phyloP scores from a whole-genome alignment of 176 grass and related monocot genomes.

The Chloris gayana region DNA sequence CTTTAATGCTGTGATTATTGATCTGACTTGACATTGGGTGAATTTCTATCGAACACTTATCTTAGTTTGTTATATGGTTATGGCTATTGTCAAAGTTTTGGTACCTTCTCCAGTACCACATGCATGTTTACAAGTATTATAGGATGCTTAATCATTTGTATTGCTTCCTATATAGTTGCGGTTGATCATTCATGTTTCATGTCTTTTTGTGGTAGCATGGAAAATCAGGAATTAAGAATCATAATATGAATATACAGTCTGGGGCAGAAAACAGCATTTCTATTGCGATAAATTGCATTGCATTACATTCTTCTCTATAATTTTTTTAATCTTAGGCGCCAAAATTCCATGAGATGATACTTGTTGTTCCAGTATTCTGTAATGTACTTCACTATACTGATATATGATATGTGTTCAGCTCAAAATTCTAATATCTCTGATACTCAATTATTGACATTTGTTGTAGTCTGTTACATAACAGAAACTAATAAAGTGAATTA shows the following conservation, averaged over 20 bases:
- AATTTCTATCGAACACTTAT: constrained; percentile 6
- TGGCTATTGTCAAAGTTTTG: neutral
- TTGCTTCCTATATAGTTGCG: neutral
- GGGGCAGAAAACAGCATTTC: too few relatives aligned
- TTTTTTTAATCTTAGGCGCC: neutral
- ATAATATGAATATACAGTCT: neutral
- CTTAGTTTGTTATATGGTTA: neutral
- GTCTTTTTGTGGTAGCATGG: neutral
- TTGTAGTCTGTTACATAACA: neutral
- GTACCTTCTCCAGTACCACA: neutral
- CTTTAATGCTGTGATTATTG: neutral
- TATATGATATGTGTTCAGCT: neutral
- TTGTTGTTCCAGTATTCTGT: neutral
- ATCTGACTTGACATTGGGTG: neutral
- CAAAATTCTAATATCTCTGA: neutral
- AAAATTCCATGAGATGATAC: neutral
- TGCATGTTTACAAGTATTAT: neutral
- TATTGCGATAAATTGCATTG: neutral
- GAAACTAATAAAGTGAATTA: neutral
- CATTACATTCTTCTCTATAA: neutral
- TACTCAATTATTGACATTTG: neutral
- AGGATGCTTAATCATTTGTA: constrained; percentile 1
- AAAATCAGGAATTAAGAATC: neutral
- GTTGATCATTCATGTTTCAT: neutral
- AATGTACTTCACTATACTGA: neutral